phyloP scores from a whole-genome alignment of 257 asterid genomes.

The Solanum habrochaites region DNA sequence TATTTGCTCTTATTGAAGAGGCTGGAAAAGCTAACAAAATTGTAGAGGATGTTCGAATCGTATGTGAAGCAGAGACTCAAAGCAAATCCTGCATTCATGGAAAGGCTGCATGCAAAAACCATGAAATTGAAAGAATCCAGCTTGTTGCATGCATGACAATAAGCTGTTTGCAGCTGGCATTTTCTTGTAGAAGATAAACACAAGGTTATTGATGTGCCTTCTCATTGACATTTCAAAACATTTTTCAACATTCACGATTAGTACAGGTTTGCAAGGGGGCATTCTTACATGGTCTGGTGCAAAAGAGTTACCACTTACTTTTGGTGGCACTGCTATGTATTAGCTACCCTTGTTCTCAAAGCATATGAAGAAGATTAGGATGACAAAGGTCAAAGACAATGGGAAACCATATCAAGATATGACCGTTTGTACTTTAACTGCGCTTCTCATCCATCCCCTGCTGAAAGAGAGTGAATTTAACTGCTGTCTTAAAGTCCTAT shows the following conservation, averaged over 20 bases:
- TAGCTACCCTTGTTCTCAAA: neutral
- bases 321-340: neutral
- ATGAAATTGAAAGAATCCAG: conserved; percentile 14
- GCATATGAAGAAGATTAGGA: neutral
- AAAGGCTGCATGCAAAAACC: conserved; percentile 50
- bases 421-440: neutral
- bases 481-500: neutral
- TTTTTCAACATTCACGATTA: neutral
- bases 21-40: conserved; percentile 60
- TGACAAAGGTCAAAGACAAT: neutral
- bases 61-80: conserved; percentile 57
- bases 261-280: neutral
- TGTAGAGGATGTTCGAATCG: conserved; percentile 54
- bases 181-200: neutral
- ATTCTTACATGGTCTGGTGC: neutral
- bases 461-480: neutral
- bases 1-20: conserved; percentile 64
- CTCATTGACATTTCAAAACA: neutral
- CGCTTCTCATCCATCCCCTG: neutral
- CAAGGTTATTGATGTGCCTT: neutral
- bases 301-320: neutral
- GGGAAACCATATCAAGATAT: neutral
- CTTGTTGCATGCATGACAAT: conserved; percentile 9
- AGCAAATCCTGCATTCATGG: conserved; percentile 78
- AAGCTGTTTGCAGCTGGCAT: neutral